These are phyloP conservation scores for Leccinum truebloodii DNA, from an alignment of 768 basidiomycete genomes.

Conservation along the genomic window DNA sequence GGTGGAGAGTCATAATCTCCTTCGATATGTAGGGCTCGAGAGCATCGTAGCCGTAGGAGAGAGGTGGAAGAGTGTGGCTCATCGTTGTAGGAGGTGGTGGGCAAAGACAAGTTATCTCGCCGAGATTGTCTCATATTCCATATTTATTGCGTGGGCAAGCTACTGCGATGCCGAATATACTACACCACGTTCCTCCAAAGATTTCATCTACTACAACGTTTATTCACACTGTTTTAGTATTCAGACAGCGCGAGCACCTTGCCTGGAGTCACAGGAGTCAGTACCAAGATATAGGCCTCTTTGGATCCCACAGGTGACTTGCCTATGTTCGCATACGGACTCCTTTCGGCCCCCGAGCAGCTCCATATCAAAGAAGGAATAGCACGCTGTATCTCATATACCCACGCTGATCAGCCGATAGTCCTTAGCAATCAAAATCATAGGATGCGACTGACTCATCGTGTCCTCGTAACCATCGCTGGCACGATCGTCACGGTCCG, in stretches of 20 bases:
- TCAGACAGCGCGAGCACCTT: conserved; percentile 37
- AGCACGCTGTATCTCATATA: conserved; percentile 52
- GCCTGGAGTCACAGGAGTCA: conserved; percentile 23
- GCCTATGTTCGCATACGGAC: conserved; percentile 66
- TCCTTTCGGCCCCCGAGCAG: conserved; percentile 62
- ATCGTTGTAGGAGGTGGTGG: conserved; percentile 32
- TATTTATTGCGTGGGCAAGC: conserved; percentile 5
- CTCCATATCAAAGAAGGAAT: conserved; percentile 84
- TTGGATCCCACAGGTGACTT: conserved; percentile 26
- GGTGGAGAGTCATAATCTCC: conserved; percentile 95
- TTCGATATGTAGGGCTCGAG: conserved; percentile 92
- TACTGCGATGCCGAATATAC: conserved; percentile 1
- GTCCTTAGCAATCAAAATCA: conserved; percentile 2
- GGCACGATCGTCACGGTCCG: conserved; percentile 35
- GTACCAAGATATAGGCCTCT: background rate
- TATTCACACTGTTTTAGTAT: conserved; percentile 20
- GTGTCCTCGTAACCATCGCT: conserved; percentile 50
- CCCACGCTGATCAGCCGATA: conserved; percentile 14
- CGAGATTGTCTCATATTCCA: conserved; percentile 17
- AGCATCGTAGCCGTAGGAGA: conserved; percentile 81
- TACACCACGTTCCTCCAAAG: background rate
- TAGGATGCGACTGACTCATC: conserved; percentile 54
- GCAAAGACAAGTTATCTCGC: conserved; percentile 1
- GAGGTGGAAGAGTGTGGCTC: conserved; percentile 60
- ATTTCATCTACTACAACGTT: background rate